Evolutionary conservation across 371 early-diverging fungal genomes (phyloP), one percentile per base, ranked within the genome.

Genomic region (Saksenaea vasiformis): DNA sequence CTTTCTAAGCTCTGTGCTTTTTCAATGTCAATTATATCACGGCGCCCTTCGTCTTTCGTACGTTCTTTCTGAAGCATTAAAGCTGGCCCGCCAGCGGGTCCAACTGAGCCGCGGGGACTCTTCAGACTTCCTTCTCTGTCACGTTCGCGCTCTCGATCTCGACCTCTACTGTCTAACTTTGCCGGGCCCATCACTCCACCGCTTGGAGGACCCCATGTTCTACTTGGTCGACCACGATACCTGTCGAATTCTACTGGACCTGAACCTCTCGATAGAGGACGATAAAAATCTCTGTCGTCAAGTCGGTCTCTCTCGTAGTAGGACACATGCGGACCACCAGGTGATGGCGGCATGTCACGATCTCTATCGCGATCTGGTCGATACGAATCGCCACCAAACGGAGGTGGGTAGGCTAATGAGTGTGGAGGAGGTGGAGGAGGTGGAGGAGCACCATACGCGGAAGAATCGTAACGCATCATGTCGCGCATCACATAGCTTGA

Each of bases 301-400:
- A 67, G 35, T 36, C 75, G 66, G 11, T 84, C 82, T 58, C 82
- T 61, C 36, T 79, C 80, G 54, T 77, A 74, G 44, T 79, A 76
- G 1, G 68, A 63, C 13, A 62, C 36, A n/a, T 74, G 68, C 2
- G 70, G 67, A n/a, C 71, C 65, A 0, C 65, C 70, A 8, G 79
- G 71, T 11, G 80, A 76, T 17, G 70, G 74, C 10, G 71, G 71
- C 47, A 74, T 63, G 38, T 72, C 70, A n/a, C 81, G 73, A 28
- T 82, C 80, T 56, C 74, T 67, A 14, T 74, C 73, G 31, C 79
- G 67, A 24, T 77, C 80, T 22, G 79, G 83, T 60, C 83, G 67
- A 28, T 82, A 82, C 5, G 82, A 77, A 43, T 82, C 82, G 1
- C 77, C 76, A 15, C 76, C 75, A 67, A 73, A 81, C 13, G 77